Evolutionary conservation across 2,329 filamentous ascomycete species (phyloP).

Genomic region (Aquanectria penicillioides): DNA sequence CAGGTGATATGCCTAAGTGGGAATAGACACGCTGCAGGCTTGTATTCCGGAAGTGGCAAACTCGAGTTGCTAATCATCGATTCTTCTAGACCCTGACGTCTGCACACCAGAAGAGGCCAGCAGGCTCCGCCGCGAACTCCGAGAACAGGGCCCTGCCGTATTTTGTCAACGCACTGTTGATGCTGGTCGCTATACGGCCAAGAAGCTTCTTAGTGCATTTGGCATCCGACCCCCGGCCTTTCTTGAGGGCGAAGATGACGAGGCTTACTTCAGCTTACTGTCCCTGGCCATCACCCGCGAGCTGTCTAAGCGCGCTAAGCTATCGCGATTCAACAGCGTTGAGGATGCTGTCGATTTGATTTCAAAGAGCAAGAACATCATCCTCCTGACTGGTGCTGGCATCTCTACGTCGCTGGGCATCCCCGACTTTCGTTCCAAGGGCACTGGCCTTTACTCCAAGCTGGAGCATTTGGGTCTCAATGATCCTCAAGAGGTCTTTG

Average conservation of each 20-base stretch:
- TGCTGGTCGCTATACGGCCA: slow-evolving; percentile 75
- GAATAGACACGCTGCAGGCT: not conserved
- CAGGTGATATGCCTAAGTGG: not conserved
- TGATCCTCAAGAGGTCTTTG: slow-evolving; percentile 95
- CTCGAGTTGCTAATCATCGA: slow-evolving; percentile 8
- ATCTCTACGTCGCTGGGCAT: slow-evolving; percentile 98
- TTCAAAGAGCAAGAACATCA: slow-evolving; percentile 79
- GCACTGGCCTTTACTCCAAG: slow-evolving; percentile 89
- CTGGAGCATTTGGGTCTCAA: slow-evolving; percentile 79
- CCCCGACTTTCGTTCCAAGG: slow-evolving; percentile 94
- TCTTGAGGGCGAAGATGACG: slow-evolving; percentile 74
- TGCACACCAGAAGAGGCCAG: slow-evolving; percentile 77
- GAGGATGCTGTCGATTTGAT: slow-evolving; percentile 87
- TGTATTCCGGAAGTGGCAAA: slow-evolving; percentile 14
- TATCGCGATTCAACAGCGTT: slow-evolving; percentile 82
- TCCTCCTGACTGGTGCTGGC: slow-evolving; percentile 93
- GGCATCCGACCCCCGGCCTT: slow-evolving; percentile 78
- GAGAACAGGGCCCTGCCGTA: slow-evolving; percentile 78
- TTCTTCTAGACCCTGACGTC: slow-evolving; percentile 53
- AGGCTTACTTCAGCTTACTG: slow-evolving; percentile 79
- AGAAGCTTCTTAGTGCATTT: slow-evolving; percentile 88
- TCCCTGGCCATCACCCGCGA: slow-evolving; percentile 83
- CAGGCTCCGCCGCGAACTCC: slow-evolving; percentile 75
- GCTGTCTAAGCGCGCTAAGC: slow-evolving; percentile 82
- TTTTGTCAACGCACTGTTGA: slow-evolving; percentile 81